These are phyloP conservation scores for Scheffersomyces lignicola DNA, from an alignment of 1,139 yeast genomes.

Conservation along the genomic window DNA sequence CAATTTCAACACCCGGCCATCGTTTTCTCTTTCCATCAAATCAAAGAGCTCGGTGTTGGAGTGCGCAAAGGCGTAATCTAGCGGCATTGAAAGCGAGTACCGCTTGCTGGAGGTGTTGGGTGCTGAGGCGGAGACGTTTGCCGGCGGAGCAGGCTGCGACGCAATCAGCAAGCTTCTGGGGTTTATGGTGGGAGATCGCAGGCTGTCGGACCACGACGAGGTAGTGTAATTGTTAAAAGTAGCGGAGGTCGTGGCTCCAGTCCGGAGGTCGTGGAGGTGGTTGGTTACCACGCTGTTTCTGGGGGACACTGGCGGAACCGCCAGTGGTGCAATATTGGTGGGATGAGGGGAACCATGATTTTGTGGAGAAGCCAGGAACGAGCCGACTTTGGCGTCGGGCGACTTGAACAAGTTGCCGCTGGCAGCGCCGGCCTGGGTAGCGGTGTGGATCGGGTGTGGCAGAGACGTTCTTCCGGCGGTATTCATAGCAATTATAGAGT, in stretches of 20 bases:
- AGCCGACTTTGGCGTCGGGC: too few species aligned
- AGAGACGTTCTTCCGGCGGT: neutral
- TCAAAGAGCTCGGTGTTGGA: constrained; percentile 50
- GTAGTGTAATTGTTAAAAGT: constrained; percentile 9
- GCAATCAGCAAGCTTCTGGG: constrained; percentile 1
- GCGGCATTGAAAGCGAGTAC: too few species aligned
- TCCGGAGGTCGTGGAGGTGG: constrained; percentile 3
- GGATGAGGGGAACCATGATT: neutral
- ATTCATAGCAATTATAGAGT: neutral
- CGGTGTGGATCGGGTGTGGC: neutral
- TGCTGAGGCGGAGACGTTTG: too few species aligned
- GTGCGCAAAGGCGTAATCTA: too few species aligned
- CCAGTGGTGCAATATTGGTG: neutral
- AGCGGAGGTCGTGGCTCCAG: constrained; percentile 1
- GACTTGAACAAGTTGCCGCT: too few species aligned
- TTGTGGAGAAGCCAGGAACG: too few species aligned
- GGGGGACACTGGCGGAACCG: constrained; percentile 9
- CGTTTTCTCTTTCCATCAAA: constrained; percentile 69
- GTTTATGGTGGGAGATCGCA: constrained; percentile 1
- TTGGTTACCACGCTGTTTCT: constrained; percentile 10
- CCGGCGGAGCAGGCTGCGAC: neutral
- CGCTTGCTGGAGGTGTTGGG: neutral
- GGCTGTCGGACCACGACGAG: neutral
- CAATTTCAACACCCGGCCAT: constrained; percentile 59
- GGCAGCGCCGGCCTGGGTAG: neutral